Evolutionary conservation across 805 yeast genomes (phyloP), one percentile per base, ranked within the genome.

Genomic region (Yarrowia sp.): DNA sequence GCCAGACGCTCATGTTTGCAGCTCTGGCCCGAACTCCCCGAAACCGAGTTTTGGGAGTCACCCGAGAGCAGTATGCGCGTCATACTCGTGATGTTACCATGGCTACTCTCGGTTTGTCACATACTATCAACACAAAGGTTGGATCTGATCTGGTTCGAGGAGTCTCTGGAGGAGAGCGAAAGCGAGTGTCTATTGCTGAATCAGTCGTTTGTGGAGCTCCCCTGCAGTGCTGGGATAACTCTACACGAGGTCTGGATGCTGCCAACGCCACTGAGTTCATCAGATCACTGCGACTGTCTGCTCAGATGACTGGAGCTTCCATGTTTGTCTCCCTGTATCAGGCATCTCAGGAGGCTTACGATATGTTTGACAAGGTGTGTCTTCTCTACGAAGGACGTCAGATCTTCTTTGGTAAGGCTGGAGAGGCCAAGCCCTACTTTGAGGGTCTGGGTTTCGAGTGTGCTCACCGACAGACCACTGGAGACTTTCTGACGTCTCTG

Each of bases 121-220:
- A 86, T 73, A 84, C 87, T 11, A 79, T 81, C 67, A 78, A 84
- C 67, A 86, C 90, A 18, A 79, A 84, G 58, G 89, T 86, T 62
- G 90, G 90, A 72, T 81, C 83, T 69, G 89, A 86, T 73, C 83
- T 81, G 65, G 84, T 86, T 15, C 80, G 89, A 74, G 90, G 90
- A 74, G 84, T 86, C 51, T 85, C 89, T 39, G 90, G 90, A 71
- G 90, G 90, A 76, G 88, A 86, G 76, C 77, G 90, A 70, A 86
- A 86, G 76, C 83, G 90, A 77, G 89, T 86, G 28, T 84, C 89
- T 4, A 81, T 86, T 69, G 89, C 87, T 3, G 90, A 86, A 74
- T 88, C 84, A 1, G 43, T 45, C n/a, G 48, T 58, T 11, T 64
- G 65, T 71, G 78, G 82, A 64, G 86, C 83, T 8, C 76, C 83